Percentiles rank a stretch among this genome's conserved stretches.
Conservation (phyloP, 371 early-diverging fungal genomes). For the Mucor lusitanicus region DNA sequence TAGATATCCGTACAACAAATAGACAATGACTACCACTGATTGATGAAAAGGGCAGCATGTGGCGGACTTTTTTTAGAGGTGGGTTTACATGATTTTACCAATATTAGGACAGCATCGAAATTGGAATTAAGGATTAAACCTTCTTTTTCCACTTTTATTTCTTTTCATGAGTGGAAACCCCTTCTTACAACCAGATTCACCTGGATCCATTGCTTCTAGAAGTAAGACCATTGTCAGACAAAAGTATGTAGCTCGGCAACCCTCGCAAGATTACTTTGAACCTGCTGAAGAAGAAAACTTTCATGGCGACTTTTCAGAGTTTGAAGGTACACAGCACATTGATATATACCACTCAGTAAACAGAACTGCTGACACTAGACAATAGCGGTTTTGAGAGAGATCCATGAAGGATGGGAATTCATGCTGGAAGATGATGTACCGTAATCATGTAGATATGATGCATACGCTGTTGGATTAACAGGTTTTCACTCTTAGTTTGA, state of each 20-base stretch:
- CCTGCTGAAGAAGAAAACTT: constrained; percentile 13
- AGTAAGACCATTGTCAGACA: constrained; percentile 14
- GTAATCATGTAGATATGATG: not conserved
- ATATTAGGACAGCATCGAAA: not conserved
- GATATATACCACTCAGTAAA: not conserved
- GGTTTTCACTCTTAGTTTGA: constrained; percentile 65
- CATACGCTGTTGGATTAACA: not conserved
- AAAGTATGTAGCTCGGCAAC: constrained; percentile 11
- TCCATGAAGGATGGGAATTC: constrained; percentile 64
- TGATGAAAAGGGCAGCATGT: not conserved
- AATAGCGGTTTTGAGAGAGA: constrained; percentile 48
- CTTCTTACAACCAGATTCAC: constrained; percentile 17
- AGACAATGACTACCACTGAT: not conserved
- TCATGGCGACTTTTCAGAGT: constrained; percentile 37
- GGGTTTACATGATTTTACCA: not conserved
- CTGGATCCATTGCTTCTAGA: constrained; percentile 8
- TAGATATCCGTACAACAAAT: not conserved
- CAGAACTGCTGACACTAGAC: not conserved
- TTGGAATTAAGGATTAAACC: not conserved
- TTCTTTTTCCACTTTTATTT: not conserved
- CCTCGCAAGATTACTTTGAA: constrained; percentile 15
- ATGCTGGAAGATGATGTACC: constrained; percentile 64
- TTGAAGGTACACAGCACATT: constrained; percentile 29
- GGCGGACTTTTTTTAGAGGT: not conserved
- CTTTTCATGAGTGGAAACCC: constrained; percentile 22